Evolutionary conservation across 305 asterid genomes (phyloP).

Genomic region (Fraxinus xanthoxyloides): DNA sequence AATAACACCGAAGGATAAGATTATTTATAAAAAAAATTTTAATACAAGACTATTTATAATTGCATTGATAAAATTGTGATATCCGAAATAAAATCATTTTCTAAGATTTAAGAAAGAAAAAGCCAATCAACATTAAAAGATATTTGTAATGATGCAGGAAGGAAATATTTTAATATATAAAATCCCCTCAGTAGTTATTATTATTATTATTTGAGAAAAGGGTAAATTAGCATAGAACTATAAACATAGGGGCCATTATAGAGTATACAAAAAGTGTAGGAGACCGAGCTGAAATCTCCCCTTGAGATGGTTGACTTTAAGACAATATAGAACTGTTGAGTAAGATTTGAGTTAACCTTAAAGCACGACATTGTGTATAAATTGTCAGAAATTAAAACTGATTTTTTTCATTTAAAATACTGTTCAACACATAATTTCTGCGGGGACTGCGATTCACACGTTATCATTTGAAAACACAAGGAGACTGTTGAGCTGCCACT

Average conservation of each 20-base stretch:
- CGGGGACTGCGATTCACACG: neutral
- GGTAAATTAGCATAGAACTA: neutral
- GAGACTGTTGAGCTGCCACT: neutral
- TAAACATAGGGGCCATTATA: neutral
- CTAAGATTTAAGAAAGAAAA: no score
- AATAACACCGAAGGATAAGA: neutral
- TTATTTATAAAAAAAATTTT: no score
- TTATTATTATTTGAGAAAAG: neutral
- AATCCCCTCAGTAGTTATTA: neutral
- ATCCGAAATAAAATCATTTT: no score
- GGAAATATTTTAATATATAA: neutral
- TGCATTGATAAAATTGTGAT: neutral
- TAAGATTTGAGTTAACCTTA: neutral
- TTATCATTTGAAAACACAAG: neutral
- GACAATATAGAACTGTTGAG: neutral
- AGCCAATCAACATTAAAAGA: neutral
- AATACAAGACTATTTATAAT: neutral
- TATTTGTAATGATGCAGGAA: neutral
- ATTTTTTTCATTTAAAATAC: neutral
- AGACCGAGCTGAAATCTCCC: neutral
- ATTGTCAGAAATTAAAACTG: neutral
- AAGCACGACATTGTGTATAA: neutral
- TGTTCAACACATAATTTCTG: neutral
- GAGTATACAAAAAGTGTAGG: neutral
- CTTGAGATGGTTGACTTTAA: neutral